These are phyloP conservation scores for Plasmodium vivax DNA, from an alignment of 169 alveolate species.

Conservation along the genomic window DNA sequence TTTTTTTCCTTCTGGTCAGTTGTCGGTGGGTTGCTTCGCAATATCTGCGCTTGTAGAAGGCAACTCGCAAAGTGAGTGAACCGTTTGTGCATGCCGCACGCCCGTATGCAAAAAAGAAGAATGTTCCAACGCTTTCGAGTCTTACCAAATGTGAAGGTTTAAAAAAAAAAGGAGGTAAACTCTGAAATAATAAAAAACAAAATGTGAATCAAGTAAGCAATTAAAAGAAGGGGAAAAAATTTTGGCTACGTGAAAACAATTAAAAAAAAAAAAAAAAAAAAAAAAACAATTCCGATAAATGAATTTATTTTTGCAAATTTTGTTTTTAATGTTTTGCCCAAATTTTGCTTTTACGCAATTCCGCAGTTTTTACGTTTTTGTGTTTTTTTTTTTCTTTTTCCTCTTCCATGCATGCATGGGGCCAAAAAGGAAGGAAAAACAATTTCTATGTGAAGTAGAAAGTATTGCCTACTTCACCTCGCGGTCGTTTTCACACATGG, in stretches of 20 bases:
- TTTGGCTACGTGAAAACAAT: background rate
- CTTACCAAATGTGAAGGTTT: background rate
- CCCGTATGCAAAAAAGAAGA: background rate
- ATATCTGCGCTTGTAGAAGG: background rate
- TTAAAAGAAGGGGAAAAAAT: background rate
- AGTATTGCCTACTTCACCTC: background rate
- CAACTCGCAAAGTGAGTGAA: background rate
- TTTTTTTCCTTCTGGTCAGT: background rate
- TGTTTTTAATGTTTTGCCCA: background rate
- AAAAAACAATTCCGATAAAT: background rate
- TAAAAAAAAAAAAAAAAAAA: background rate
- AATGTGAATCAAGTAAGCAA: background rate
- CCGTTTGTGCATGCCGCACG: background rate
- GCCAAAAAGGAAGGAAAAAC: background rate
- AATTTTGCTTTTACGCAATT: background rate
- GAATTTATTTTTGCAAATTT: background rate
- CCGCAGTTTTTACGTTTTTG: background rate
- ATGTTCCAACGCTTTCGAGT: background rate
- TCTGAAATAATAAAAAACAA: background rate
- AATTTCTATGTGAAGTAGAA: background rate
- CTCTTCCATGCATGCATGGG: background rate
- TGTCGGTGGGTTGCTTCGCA: background rate
- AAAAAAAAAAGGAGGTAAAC: background rate
- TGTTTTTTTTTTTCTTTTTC: background rate
- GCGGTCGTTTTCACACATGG: background rate